phyloP scores from a whole-genome alignment of 345 rosid genomes.

The Lepidium sativum region DNA sequence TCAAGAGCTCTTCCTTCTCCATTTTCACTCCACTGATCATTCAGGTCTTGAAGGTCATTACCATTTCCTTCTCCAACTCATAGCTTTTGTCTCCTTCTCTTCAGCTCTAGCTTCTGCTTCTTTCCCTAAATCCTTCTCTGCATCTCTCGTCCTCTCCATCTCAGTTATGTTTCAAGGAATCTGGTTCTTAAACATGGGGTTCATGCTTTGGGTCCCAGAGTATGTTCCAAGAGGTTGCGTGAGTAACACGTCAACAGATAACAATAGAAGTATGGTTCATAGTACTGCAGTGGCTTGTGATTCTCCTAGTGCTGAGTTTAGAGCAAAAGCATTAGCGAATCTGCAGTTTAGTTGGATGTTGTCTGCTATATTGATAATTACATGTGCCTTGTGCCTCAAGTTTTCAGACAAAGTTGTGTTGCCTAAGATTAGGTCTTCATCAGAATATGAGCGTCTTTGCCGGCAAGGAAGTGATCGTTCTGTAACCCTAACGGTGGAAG shows the following conservation, averaged over 20 bases:
- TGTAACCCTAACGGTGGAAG: conserved; percentile 6
- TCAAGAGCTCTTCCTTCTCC: conserved; percentile 81
- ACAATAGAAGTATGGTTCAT: conserved; percentile 26
- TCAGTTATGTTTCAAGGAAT: conserved; percentile 73
- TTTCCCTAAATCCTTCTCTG: conserved; percentile 42
- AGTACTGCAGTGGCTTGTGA: conserved; percentile 59
- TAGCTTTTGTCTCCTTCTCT: conserved; percentile 50
- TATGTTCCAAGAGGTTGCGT: conserved; percentile 62
- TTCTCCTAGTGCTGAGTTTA: conserved; percentile 44
- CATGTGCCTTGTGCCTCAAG: conserved; percentile 48
- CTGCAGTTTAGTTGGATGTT: conserved; percentile 93
- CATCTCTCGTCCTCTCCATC: conserved; percentile 51
- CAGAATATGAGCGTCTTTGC: conserved; percentile 27
- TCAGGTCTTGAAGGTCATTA: conserved; percentile 85
- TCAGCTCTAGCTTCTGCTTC: conserved; percentile 43
- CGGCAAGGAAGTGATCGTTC: conserved; percentile 27
- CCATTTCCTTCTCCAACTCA: conserved; percentile 82
- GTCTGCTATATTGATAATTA: conserved; percentile 45
- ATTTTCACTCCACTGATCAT: conserved; percentile 82
- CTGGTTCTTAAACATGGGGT: conserved; percentile 86
- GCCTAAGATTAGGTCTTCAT: conserved; percentile 16
- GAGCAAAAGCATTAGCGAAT: conserved; percentile 76
- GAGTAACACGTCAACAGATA: conserved; percentile 22
- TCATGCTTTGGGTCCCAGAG: conserved; percentile 68
- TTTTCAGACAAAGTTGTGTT: conserved; percentile 34